A percentile compares a stretch with the other conserved stretches of the same genome.
These are phyloP conservation scores for Dothiorella sarmentorum DNA, from an alignment of 2,329 filamentous ascomycete genomes.

Conservation along the genomic window DNA sequence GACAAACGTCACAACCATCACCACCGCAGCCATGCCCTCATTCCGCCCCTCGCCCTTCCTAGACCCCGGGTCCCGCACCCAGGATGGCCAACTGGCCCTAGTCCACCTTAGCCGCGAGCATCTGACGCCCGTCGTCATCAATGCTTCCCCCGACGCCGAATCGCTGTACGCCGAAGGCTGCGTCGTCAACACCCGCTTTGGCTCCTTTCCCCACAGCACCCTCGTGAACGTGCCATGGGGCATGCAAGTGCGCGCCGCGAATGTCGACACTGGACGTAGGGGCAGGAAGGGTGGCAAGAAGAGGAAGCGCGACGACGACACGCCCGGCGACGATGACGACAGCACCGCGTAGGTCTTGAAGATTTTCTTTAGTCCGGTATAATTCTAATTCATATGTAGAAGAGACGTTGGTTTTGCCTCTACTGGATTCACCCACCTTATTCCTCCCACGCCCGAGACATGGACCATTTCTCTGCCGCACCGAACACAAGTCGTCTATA, in stretches of 20 bases:
- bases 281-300: conserved; percentile 58
- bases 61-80: conserved; percentile 61
- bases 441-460: conserved; percentile 75
- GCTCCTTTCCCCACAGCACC: conserved; percentile 60
- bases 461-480: conserved; percentile 80
- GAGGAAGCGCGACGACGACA: conserved; percentile 46
- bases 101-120: conserved; percentile 86
- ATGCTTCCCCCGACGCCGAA: conserved; percentile 28
- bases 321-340: conserved; percentile 34
- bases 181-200: conserved; percentile 84
- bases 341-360: conserved; percentile 11
- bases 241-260: conserved; percentile 82
- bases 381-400: background rate
- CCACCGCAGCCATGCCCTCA: conserved; percentile 4
- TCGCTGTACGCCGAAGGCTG: conserved; percentile 45
- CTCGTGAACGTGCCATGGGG: conserved; percentile 77
- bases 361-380: background rate
- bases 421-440: conserved; percentile 71
- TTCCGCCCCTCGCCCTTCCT: conserved; percentile 68
- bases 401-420: conserved; percentile 50
- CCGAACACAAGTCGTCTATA: conserved; percentile 82
- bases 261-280: conserved; percentile 86
- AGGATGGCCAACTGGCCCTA: conserved; percentile 68
- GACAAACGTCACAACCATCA: background rate
- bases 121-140: conserved; percentile 67